Conservation (phyloP, 768 basidiomycete genomes). For the Russula emetica region DNA sequence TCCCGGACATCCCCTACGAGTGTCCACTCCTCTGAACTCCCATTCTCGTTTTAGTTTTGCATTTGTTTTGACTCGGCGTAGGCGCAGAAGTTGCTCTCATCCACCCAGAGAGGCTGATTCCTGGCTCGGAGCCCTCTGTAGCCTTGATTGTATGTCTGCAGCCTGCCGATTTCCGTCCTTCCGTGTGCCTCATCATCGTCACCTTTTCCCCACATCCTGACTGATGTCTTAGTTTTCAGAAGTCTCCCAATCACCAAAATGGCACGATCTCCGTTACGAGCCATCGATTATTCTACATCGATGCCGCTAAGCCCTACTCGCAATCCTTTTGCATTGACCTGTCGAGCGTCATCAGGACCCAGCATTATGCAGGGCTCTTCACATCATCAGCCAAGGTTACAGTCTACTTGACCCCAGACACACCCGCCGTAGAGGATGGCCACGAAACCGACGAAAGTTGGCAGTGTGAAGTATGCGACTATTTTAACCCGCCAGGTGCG, state of each 20-base stretch:
- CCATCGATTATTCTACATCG: conserved; percentile 82
- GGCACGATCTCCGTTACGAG: conserved; percentile 72
- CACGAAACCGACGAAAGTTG: conserved; percentile 51
- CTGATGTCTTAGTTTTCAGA: conserved; percentile 60
- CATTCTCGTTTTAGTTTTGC: background rate
- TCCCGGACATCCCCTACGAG: background rate
- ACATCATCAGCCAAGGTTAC: conserved; percentile 88
- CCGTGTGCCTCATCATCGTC: background rate
- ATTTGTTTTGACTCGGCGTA: background rate
- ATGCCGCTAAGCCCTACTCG: conserved; percentile 43
- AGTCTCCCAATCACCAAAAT: conserved; percentile 71
- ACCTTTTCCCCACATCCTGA: conserved; percentile 26
- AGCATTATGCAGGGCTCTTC: conserved; percentile 87
- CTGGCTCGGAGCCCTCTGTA: no score
- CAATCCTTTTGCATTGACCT: conserved; percentile 70
- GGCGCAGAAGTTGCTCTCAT: background rate
- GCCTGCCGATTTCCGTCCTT: background rate
- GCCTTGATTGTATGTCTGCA: background rate
- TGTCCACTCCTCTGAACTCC: background rate
- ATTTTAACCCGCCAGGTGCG: conserved; percentile 71
- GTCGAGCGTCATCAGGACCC: conserved; percentile 63
- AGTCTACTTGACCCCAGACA: conserved; percentile 48
- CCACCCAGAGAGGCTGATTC: background rate
- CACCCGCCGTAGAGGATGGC: conserved; percentile 28
- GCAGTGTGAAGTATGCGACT: conserved; percentile 88